A percentile compares a stretch with the other conserved stretches of the same genome.
Conservation (phyloP, 2,329 filamentous ascomycete genomes). For the Aureobasidium lini region DNA sequence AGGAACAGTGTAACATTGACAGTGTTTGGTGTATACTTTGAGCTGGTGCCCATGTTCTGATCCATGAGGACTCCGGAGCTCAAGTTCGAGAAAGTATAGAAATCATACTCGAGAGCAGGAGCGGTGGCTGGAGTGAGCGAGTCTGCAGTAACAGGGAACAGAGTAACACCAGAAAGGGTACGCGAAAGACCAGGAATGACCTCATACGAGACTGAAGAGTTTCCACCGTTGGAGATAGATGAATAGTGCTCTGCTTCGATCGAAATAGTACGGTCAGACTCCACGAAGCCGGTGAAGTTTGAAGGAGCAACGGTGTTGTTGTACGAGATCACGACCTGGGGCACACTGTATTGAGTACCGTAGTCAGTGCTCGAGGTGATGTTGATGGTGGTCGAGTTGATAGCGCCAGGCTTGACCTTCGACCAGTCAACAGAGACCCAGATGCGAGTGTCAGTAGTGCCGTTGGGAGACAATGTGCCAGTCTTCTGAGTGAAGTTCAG, state of each 20-base stretch:
- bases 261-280: slow-evolving; percentile 44
- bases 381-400: slow-evolving; percentile 37
- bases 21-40: slow-evolving; percentile 29
- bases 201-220: slow-evolving; percentile 39
- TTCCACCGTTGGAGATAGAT: slow-evolving; percentile 17
- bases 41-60: slow-evolving; percentile 32
- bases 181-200: slow-evolving; percentile 50
- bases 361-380: slow-evolving; percentile 47
- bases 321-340: slow-evolving; percentile 48
- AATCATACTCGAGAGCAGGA: slow-evolving; percentile 52
- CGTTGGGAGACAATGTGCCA: slow-evolving; percentile 43
- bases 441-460: slow-evolving; percentile 45
- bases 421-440: slow-evolving; percentile 52
- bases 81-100: slow-evolving; percentile 53
- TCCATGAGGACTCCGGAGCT: slow-evolving; percentile 25
- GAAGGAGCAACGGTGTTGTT: slow-evolving; percentile 42
- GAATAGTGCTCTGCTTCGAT: slow-evolving; percentile 31
- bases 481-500: slow-evolving; percentile 44
- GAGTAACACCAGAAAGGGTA: slow-evolving; percentile 50
- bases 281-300: slow-evolving; percentile 55
- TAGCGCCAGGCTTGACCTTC: slow-evolving; percentile 33
- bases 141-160: slow-evolving; percentile 46
- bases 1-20: slow-evolving; percentile 26
- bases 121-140: slow-evolving; percentile 43
- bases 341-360: slow-evolving; percentile 31